Percentiles rank a stretch among this genome's conserved stretches.
Conservation (phyloP, 1,139 yeast genomes). For the Protomyces macrosporus region DNA sequence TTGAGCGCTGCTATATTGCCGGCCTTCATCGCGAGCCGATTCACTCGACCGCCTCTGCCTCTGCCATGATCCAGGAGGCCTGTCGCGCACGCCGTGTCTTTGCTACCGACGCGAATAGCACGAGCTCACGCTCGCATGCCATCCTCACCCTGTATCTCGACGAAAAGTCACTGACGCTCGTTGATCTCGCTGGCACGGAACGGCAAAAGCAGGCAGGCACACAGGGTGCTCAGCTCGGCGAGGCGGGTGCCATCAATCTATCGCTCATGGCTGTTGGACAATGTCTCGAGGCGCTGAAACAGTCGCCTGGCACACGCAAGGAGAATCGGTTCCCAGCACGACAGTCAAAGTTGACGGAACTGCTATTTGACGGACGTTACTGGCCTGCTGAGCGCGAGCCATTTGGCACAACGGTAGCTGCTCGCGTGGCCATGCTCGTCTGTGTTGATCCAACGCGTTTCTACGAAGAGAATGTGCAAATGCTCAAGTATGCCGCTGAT, state of each 20-base stretch:
- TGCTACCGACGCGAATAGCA: constrained; percentile 3
- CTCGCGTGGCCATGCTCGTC: constrained; percentile 44
- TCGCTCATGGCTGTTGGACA: constrained; percentile 49
- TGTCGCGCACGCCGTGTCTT: background rate
- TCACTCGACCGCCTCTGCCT: constrained; percentile 24
- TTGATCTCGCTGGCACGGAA: constrained; percentile 51
- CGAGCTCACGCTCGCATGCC: constrained; percentile 30
- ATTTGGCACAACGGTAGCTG: constrained; percentile 38
- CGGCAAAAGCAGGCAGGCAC: constrained; percentile 46
- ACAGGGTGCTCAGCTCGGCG: constrained; percentile 43
- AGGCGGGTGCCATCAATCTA: constrained; percentile 46
- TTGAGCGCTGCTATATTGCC: background rate
- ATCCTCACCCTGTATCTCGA: constrained; percentile 34
- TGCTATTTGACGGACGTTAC: constrained; percentile 38
- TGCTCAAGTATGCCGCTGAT: constrained; percentile 43
- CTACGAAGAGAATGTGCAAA: constrained; percentile 53
- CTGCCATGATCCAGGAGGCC: constrained; percentile 17
- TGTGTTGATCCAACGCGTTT: constrained; percentile 62
- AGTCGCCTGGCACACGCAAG: constrained; percentile 4
- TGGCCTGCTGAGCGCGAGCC: background rate
- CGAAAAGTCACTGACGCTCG: constrained; percentile 36
- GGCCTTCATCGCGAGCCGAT: background rate
- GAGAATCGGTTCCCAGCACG: constrained; percentile 39
- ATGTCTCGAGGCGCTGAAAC: constrained; percentile 39
- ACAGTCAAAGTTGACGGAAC: constrained; percentile 47